Base-by-base conservation (phyloP, 140 eudicot species). In the Ambrosia hybrid region DNA sequence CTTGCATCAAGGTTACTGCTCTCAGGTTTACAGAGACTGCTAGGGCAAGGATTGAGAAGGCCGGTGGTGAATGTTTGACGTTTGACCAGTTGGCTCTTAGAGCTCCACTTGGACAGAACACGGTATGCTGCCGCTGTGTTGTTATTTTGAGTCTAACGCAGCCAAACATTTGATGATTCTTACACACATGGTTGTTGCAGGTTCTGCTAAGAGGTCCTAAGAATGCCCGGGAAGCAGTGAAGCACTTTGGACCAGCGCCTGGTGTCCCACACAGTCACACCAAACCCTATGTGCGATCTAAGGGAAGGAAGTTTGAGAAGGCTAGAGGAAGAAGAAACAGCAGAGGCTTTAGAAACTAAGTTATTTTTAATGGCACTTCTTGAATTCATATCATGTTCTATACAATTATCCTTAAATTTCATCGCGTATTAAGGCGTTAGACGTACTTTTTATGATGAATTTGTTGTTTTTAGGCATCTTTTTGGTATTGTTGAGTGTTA, bases 11-110 rank as follows among this genome's bases (percentile, higher is more conserved):
- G 85, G 87, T 85, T 36, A 59, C 83, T 52, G 91, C 87, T 60
- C 67, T 85, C 72, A 80, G 83, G 83, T 85, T 85, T 70, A 73
- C 87, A 0, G 83, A 85, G 73, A 85, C 79, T 3, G 87, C 85
- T 6, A 48, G 53, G 53, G 53, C 53, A 9, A 48, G 53, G 53
- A 48, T 48, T 48, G 53, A 48, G 53, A 48, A 48, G n/a, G 53
- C 53, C 2, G 53, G 53, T 2, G 53, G 53, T 48, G 53, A 48
- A 10, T 48, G 53, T 11, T 48, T 48, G 53, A 48, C 53, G 0
- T 48, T 48, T 48, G 53, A 48, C 53, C 53, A 48, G 53, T 11
- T 48, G 53, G 53, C 53, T 9, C 53, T 48, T 13, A 48, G n/a
- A 48, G 53, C 53, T 48, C 53, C 53, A 10, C 53, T 48, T 48